phyloP scores from a whole-genome alignment of 108 stramenopile species.

The Nannochloropsis gaditana region DNA sequence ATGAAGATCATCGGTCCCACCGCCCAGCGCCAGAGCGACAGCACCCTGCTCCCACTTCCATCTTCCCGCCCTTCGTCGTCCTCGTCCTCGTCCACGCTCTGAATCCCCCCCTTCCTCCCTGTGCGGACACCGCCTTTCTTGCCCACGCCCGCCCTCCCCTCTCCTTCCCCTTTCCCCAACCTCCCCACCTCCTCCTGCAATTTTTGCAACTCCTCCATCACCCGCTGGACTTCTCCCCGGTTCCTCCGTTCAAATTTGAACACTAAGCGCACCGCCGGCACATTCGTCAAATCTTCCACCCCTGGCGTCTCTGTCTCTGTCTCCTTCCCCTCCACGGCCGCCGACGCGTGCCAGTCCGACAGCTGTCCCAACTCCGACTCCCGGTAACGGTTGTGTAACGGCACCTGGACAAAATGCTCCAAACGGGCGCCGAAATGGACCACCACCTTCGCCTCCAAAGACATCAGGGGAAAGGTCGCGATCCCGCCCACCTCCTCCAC shows the following conservation, averaged over 20 bases:
- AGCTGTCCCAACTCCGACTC: not conserved
- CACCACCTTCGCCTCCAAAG: not conserved
- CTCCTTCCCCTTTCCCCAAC: not conserved
- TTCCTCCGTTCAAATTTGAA: not conserved
- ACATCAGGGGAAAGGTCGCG: not conserved
- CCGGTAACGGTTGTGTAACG: not conserved
- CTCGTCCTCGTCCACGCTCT: not conserved
- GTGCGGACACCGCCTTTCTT: not conserved
- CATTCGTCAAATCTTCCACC: not conserved
- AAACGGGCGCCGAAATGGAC: not conserved
- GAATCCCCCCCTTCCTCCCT: not conserved
- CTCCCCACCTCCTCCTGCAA: not conserved
- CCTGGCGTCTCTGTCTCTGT: not conserved
- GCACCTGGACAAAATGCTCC: not conserved
- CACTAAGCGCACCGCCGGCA: not conserved
- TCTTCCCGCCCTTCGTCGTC: not conserved
- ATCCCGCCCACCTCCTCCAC: conserved; percentile 6
- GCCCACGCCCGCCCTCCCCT: not conserved
- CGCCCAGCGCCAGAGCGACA: not conserved
- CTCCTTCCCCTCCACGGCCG: not conserved
- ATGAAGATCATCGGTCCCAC: not conserved
- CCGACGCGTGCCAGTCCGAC: not conserved
- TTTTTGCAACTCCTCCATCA: not conserved
- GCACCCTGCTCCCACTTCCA: not conserved
- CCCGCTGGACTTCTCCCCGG: not conserved